Conservation (phyloP, 208 protist species). For the Naegleria fowleri region DNA sequence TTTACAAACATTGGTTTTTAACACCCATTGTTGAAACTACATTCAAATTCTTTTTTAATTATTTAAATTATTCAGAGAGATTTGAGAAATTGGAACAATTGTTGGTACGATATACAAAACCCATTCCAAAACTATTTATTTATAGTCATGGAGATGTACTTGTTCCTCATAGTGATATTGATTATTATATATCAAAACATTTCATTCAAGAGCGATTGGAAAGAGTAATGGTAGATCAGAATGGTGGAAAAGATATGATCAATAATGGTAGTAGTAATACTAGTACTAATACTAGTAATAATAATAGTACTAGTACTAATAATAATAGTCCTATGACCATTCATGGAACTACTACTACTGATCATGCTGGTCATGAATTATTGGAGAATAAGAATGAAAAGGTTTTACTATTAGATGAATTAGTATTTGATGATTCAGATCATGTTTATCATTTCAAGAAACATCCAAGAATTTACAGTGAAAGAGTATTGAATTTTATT, state of each 20-base stretch:
- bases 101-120: neutral
- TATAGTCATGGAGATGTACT: neutral
- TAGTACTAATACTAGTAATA: too few relatives aligned
- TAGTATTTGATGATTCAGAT: neutral
- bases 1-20: neutral
- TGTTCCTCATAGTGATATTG: neutral
- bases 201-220: neutral
- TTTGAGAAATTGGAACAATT: neutral
- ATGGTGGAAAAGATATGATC: too few relatives aligned
- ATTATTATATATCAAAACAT: neutral
- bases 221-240: neutral
- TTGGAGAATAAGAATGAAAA: neutral
- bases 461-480: neutral
- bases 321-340: too few relatives aligned
- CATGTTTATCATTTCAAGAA: neutral
- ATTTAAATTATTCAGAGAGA: neutral
- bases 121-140: neutral
- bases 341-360: too few relatives aligned
- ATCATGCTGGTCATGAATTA: too few relatives aligned
- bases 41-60: neutral
- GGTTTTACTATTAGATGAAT: neutral
- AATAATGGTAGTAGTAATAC: too few relatives aligned
- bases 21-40: neutral
- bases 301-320: too few relatives aligned
- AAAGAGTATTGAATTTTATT: neutral